phyloP scores from a whole-genome alignment of 192 early-diverging fungal species.

The Umbelopsis isabellina region DNA sequence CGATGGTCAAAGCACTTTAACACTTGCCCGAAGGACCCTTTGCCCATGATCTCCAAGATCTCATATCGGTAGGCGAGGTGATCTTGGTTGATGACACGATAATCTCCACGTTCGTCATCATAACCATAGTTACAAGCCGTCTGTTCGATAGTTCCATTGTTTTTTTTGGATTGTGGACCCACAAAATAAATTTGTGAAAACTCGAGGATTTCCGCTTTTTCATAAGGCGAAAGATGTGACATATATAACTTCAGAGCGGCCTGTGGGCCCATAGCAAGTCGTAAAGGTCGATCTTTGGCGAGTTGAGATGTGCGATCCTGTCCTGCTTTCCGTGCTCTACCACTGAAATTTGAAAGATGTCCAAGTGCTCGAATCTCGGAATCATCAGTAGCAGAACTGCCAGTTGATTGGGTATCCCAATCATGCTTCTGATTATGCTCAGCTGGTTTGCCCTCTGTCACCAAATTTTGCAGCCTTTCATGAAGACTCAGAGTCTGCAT shows the following conservation, averaged over 20 bases:
- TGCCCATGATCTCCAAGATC: slow-evolving; percentile 86
- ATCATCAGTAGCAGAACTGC: slow-evolving; percentile 4
- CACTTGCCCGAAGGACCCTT: slow-evolving; percentile 96
- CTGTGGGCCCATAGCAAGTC: not conserved
- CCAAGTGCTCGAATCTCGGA: not conserved
- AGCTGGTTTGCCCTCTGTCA: slow-evolving; percentile 6
- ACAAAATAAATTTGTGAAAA: slow-evolving; percentile 88
- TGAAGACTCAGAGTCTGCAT: slow-evolving; percentile 3
- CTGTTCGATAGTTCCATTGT: slow-evolving; percentile 63
- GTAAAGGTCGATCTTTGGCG: slow-evolving; percentile 17
- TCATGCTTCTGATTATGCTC: not conserved
- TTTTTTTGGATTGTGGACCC: slow-evolving; percentile 72
- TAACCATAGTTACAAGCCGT: slow-evolving; percentile 61
- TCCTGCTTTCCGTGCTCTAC: not conserved
- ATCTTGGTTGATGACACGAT: slow-evolving; percentile 83
- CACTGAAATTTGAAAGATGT: not conserved
- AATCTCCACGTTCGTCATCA: slow-evolving; percentile 97
- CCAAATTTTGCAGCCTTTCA: slow-evolving; percentile 22
- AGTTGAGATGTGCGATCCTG: slow-evolving; percentile 1
- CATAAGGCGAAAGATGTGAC: slow-evolving; percentile 79
- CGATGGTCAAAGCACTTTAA: slow-evolving; percentile 95
- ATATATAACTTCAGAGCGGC: slow-evolving; percentile 69
- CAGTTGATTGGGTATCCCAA: slow-evolving; percentile 1
- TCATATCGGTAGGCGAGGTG: slow-evolving; percentile 94
- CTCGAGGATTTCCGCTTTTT: slow-evolving; percentile 84